Base-by-base conservation (phyloP, 805 yeast species). In the Suhomyces sp. region DNA sequence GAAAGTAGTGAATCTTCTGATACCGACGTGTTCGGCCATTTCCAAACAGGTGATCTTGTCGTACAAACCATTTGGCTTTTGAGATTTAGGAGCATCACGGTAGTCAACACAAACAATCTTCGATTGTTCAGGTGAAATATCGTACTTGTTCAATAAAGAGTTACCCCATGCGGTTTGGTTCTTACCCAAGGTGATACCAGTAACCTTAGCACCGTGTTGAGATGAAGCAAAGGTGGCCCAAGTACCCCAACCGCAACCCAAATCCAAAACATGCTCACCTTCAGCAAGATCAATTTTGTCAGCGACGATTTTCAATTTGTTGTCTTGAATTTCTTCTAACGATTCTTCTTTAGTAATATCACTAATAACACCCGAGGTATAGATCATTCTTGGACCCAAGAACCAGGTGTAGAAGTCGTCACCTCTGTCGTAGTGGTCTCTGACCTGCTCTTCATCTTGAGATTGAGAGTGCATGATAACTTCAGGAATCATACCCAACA, bases 201-300 rank as follows among this genome's bases (percentile, higher is more conserved):
- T 90, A 54, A 88, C 96, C 50, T 81, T 71, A 46, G 97, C 96
- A 54, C 92, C 96, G 64, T 86, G 86, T 67, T 86, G 84, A 57
- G 85, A 81, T 2, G 96, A 88, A 29, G 94, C 91, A 70, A 78
- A 90, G 29, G 93, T 79, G 46, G 96, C 90, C 66, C 92, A 79
- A 49, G 97, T 88, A 67, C 97, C 97, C 97, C 97, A 90, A 62
- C 97, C 97, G 73, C 97, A 90, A 57, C 97, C 97, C 54, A 90
- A 74, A 66, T 90, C 97, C 55, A 90, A 83, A 69, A 90, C 77
- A 56, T 75, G 76, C 60, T 90, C 97, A 62, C 90, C 94, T 59
- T 81, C 63, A 65, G 85, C 66, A 62, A 90, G 78, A 55, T 81
- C 88, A 58, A 90, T 86, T 76, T 90, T 90, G 72, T 88, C 96